Evolutionary conservation across 768 basidiomycete genomes (phyloP), one percentile per base, ranked within the genome.

Genomic region (Lactarius evosmus): DNA sequence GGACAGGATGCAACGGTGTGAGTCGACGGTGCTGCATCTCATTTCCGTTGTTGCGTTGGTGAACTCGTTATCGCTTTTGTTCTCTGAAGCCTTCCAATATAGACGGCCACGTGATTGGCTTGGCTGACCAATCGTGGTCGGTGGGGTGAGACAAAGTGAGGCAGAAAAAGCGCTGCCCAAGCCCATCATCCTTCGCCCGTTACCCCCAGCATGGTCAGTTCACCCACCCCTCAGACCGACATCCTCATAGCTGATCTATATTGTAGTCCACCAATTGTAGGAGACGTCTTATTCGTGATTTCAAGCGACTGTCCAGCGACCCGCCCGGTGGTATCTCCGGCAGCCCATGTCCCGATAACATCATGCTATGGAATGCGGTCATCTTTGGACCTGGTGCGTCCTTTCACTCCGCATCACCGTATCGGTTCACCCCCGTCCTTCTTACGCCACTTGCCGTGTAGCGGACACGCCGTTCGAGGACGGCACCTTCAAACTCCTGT

Each of bases 351-450:
- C 88, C 93, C 2, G 97, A 98, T 74, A 98, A 98, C 74, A 97
- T 99, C 75, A 97, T 98, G 94, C 82, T 98, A 17, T 99, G 97
- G 97, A 99, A 99, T 71, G 97, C 97, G 1, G 97, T 99, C 62
- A 99, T 99, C 67, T 98, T 99, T 72, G 97, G 97, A 3, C 97
- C 97, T 76, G 89, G 96, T 95, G 63, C 72, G 88, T 77, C 19
- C 38, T 7, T 30, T 12, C 17, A 19, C 19, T 29, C 49, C n/a
- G n/a, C n/a, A n/a, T 11, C 46, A 27, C 22, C 16, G 12, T 25
- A 59, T 49, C 40, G 29, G 6, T 25, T 41, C 40, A 1, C 6
- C 41, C 60, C 2, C 44, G 16, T 14, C 33, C 40, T 30, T 32
- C 60, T 51, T 27, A 40, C 38, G 62, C 63, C 54, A 14, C 36